Evolutionary conservation across 2,329 filamentous ascomycete species (phyloP).

Genomic region (Claviceps sp.): DNA sequence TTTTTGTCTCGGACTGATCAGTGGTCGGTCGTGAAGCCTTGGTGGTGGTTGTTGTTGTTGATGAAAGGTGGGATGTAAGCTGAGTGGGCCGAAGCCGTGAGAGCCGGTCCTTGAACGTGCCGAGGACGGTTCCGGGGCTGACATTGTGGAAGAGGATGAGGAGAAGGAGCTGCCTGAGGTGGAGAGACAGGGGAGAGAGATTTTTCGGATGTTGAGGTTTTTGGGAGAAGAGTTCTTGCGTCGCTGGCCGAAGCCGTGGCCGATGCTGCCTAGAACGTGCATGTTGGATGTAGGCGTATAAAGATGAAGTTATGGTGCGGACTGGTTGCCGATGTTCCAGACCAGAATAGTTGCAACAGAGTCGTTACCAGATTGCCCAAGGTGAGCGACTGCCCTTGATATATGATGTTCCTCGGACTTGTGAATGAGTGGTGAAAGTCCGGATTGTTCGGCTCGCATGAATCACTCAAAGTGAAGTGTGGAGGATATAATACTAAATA

Average conservation of each 20-base stretch:
- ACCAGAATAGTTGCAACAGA: too few species aligned
- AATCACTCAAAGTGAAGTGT: neutral
- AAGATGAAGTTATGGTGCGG: too few species aligned
- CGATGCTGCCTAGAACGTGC: constrained; percentile 19
- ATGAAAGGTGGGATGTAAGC: constrained; percentile 20
- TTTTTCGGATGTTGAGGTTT: constrained; percentile 27
- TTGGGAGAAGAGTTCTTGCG: constrained; percentile 22
- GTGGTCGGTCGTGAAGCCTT: constrained; percentile 22
- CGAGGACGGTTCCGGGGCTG: constrained; percentile 11
- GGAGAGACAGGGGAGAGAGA: constrained; percentile 27
- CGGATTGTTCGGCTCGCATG: neutral
- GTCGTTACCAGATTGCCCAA: too few species aligned
- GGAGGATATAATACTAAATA: too few species aligned
- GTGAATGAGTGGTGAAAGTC: neutral
- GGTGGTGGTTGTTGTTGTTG: constrained; percentile 16
- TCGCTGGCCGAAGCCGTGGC: constrained; percentile 22
- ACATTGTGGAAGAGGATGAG: constrained; percentile 16
- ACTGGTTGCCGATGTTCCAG: too few species aligned
- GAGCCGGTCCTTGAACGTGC: constrained; percentile 12
- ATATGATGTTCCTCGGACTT: neutral
- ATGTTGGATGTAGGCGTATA: constrained; percentile 12
- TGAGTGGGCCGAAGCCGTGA: constrained; percentile 20
- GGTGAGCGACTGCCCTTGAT: neutral
- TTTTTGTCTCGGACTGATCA: constrained; percentile 13
- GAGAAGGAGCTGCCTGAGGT: constrained; percentile 22